Percentiles rank a stretch among this genome's conserved stretches.
phyloP scores from a whole-genome alignment of 1,139 yeast genomes.

The Kazachstania sp. region DNA sequence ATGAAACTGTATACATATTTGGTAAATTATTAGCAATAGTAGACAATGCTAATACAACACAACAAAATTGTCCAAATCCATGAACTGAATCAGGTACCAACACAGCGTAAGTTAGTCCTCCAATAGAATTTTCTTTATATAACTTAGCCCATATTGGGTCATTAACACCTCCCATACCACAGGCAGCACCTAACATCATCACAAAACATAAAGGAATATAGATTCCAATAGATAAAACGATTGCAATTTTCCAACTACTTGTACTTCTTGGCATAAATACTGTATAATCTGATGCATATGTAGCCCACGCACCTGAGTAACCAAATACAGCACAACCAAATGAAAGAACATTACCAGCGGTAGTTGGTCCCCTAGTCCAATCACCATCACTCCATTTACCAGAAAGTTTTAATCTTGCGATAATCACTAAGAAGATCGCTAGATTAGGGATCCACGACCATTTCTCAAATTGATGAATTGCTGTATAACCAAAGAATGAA shows the following conservation, averaged over 20 bases:
- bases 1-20: slow-evolving; percentile 84
- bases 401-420: slow-evolving; percentile 65
- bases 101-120: slow-evolving; percentile 75
- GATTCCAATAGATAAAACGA: slow-evolving; percentile 55
- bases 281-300: slow-evolving; percentile 88
- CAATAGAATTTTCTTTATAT: slow-evolving; percentile 43
- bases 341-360: slow-evolving; percentile 72
- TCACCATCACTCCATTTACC: slow-evolving; percentile 46
- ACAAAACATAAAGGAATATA: slow-evolving; percentile 60
- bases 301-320: slow-evolving; percentile 93
- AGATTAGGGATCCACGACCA: slow-evolving; percentile 85
- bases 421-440: slow-evolving; percentile 63
- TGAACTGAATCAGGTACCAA: slow-evolving; percentile 72
- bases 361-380: slow-evolving; percentile 41
- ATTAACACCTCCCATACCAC: slow-evolving; percentile 51
- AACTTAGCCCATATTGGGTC: slow-evolving; percentile 39
- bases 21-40: slow-evolving; percentile 88
- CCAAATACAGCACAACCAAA: slow-evolving; percentile 85
- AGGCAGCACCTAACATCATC: slow-evolving; percentile 81
- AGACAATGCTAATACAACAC: slow-evolving; percentile 76
- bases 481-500: slow-evolving; percentile 77
- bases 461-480: slow-evolving; percentile 74
- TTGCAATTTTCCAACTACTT: slow-evolving; percentile 50
- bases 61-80: slow-evolving; percentile 84
- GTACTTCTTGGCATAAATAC: slow-evolving; percentile 68